Base-by-base conservation (phyloP, 345 rosid genomes). In the Aquilaria yunnanensis region DNA sequence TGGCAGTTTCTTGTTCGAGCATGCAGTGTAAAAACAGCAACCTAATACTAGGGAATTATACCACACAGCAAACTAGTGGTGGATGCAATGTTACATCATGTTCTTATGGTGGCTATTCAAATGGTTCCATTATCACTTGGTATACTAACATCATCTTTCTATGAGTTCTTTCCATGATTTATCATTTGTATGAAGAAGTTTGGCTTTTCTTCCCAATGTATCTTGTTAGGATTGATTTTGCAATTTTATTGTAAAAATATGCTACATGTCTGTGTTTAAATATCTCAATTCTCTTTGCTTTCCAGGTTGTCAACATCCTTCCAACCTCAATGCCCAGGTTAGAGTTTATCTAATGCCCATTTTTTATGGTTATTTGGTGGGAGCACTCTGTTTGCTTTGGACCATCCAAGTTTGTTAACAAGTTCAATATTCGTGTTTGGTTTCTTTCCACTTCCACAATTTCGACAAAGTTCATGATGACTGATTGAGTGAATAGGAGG, bases 11-110 rank as follows among this genome's bases (percentile, higher is more conserved):
- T 65, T 93, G 98, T 72, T 93, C 98, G 8, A 93, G 96, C 77
- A 83, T 93, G 97, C 89, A 86, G 63, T 93, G 98, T 70, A 81
- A 70, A 63, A 83, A 85, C 56, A 90, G 97, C 70, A 90, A 83
- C 54, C 88, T 83, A 61, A 90, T 90, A 92, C 77, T 93, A 0
- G 98, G 98, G 57, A 93, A 93, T 63, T 74, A 76, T 32, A 81
- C 96, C 1, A 34, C 63, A 64, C 81, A 85, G 68, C 87, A 80
- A 77, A 90, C 80, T 65, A 80, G 86, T 70, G 96, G 83, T 10
- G 98, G 97, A n/a, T 93, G 98, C 75, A 93, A 83, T 64, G 88
- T 93, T 50, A 84, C 90, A 59, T 74, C 96, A 12, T 93, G 98
- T 62, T 62, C 71, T 61, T 93, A 93, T 70, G 82, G 72, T 37